Percentiles rank a stretch among this genome's conserved stretches.
phyloP scores from a whole-genome alignment of 257 asterid genomes.

The Mitragyna speciosa region DNA sequence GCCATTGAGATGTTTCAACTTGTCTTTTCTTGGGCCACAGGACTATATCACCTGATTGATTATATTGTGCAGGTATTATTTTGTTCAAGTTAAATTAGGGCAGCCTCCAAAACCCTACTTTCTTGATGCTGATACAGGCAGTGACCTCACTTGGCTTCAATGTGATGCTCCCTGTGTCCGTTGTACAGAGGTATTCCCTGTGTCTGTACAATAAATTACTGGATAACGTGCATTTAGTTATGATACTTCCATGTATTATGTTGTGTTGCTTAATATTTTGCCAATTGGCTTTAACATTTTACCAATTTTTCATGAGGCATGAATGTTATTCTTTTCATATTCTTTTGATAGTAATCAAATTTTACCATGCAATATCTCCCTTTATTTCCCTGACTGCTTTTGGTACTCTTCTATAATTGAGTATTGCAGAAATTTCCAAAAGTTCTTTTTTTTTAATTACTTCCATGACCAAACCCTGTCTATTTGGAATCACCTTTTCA shows the following conservation, averaged over 20 bases:
- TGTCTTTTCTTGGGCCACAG: neutral
- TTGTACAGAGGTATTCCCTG: conserved; percentile 62
- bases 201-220: neutral
- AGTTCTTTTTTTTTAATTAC: neutral
- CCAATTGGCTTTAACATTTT: too few species aligned
- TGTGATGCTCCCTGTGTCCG: conserved; percentile 97
- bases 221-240: neutral
- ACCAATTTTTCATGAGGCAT: too few species aligned
- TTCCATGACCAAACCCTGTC: neutral
- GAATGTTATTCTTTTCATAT: too few species aligned
- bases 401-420: neutral
- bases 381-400: neutral
- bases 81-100: conserved; percentile 75
- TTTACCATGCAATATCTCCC: neutral
- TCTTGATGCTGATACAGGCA: conserved; percentile 99
- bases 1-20: neutral
- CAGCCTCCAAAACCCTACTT: conserved; percentile 87
- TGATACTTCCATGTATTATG: neutral
- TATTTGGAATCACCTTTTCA: conserved; percentile 2
- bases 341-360: neutral
- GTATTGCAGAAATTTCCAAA: neutral
- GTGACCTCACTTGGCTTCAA: conserved; percentile 99
- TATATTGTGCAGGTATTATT: conserved; percentile 66
- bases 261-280: neutral
- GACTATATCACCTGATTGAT: neutral